Conservation (phyloP, 768 basidiomycete species). For the Aureoboletus auriporus region DNA sequence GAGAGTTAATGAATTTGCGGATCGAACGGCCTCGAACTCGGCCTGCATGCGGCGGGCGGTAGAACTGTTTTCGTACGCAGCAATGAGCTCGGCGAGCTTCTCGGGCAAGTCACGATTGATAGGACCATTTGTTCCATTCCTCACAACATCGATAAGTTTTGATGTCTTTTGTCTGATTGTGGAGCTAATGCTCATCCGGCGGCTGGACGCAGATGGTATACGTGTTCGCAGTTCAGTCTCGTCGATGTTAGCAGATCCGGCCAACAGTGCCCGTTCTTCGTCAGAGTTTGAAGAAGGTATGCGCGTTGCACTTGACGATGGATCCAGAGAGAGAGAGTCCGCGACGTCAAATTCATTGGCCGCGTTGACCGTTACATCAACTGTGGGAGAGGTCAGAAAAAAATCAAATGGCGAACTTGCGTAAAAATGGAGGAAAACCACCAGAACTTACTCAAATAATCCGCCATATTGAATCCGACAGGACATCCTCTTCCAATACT, state of each 20-base stretch:
- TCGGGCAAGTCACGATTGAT: slow-evolving; percentile 42
- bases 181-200: slow-evolving; percentile 41
- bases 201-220: slow-evolving; percentile 20
- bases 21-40: slow-evolving; percentile 52
- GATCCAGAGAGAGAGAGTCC: slow-evolving; percentile 35
- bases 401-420: not conserved
- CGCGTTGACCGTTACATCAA: slow-evolving; percentile 70
- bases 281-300: slow-evolving; percentile 47
- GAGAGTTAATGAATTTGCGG: slow-evolving; percentile 4
- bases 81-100: slow-evolving; percentile 67
- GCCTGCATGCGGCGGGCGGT: slow-evolving; percentile 57
- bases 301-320: slow-evolving; percentile 19
- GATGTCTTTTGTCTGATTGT: slow-evolving; percentile 73
- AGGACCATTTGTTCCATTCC: slow-evolving; percentile 25
- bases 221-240: slow-evolving; percentile 53
- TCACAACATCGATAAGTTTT: slow-evolving; percentile 61
- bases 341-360: slow-evolving; percentile 32
- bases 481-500: slow-evolving; percentile 83
- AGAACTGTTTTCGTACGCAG: slow-evolving; percentile 63
- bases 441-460: slow-evolving; percentile 76
- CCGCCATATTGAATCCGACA: slow-evolving; percentile 93
- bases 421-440: not conserved
- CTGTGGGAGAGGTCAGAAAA: slow-evolving; percentile 32
- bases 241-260: slow-evolving; percentile 34
- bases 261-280: slow-evolving; percentile 66